These are phyloP conservation scores for Boletales sp. DNA, from an alignment of 768 basidiomycete species.

Conservation along the genomic window DNA sequence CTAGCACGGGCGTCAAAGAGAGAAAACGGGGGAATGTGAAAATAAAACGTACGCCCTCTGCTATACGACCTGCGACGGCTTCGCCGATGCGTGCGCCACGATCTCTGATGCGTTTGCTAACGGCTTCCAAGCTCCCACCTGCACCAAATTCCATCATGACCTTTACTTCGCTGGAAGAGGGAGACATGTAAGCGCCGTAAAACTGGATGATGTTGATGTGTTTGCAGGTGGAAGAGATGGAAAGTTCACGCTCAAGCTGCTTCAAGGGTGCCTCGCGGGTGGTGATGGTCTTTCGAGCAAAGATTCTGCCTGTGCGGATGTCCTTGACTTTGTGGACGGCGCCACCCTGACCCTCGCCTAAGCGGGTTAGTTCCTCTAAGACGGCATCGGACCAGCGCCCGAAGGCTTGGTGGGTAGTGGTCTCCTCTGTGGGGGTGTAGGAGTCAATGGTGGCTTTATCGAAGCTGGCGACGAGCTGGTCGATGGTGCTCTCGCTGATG, in stretches of 20 bases:
- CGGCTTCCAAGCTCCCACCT: constrained; percentile 85
- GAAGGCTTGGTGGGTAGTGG: constrained; percentile 21
- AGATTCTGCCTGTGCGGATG: constrained; percentile 69
- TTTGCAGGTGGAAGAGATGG: constrained; percentile 80
- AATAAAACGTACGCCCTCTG: constrained; percentile 73
- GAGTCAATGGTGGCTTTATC: constrained; percentile 28
- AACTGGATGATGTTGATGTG: constrained; percentile 89
- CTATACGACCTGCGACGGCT: constrained; percentile 85
- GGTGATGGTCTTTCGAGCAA: constrained; percentile 95
- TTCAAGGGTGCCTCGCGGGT: constrained; percentile 87
- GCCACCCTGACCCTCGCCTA: constrained; percentile 96
- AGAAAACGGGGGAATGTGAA: not conserved
- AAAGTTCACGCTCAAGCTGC: constrained; percentile 89
- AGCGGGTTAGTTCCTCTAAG: constrained; percentile 69
- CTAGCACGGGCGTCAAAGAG: constrained; percentile 35
- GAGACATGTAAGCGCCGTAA: constrained; percentile 88
- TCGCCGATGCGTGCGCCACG: constrained; percentile 78
- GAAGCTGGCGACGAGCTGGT: constrained; percentile 33
- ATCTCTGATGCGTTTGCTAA: constrained; percentile 81
- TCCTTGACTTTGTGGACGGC: constrained; percentile 94
- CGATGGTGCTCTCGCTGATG: constrained; percentile 33
- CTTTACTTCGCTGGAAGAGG: constrained; percentile 87
- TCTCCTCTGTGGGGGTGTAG: constrained; percentile 36
- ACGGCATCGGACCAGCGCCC: constrained; percentile 62
- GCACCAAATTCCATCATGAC: constrained; percentile 92